A percentile compares a stretch with the other conserved stretches of the same genome.
Evolutionary conservation across 2,329 filamentous ascomycete species (phyloP).

Genomic region (Xylariaceae sp.): DNA sequence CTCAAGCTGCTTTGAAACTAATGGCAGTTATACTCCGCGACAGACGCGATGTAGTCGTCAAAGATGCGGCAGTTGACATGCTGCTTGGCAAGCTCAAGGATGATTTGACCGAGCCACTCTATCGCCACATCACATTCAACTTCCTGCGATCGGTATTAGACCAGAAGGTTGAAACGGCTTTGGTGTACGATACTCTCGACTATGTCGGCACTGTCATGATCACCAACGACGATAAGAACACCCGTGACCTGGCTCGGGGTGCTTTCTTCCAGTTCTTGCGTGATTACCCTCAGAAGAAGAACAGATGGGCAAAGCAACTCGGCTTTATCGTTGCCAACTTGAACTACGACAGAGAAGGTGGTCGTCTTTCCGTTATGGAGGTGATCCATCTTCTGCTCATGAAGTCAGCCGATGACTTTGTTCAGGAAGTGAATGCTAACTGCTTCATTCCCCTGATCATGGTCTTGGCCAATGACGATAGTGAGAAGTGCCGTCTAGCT

Average conservation of each 20-base stretch:
- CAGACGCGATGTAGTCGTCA: slow-evolving; percentile 67
- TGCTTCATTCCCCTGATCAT: slow-evolving; percentile 85
- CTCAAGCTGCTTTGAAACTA: slow-evolving; percentile 84
- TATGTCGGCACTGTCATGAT: slow-evolving; percentile 90
- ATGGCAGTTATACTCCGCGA: slow-evolving; percentile 81
- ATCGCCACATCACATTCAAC: slow-evolving; percentile 89
- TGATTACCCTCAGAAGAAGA: slow-evolving; percentile 89
- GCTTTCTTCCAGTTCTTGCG: slow-evolving; percentile 92
- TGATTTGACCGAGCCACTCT: slow-evolving; percentile 86
- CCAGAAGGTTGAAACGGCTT: slow-evolving; percentile 76
- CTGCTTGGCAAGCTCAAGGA: slow-evolving; percentile 76
- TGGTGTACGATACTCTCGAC: slow-evolving; percentile 88
- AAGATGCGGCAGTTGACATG: slow-evolving; percentile 76
- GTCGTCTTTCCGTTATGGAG: slow-evolving; percentile 89
- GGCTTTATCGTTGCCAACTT: slow-evolving; percentile 86
- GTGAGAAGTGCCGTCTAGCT: slow-evolving; percentile 75
- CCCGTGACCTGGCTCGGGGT: slow-evolving; percentile 79
- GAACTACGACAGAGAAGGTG: slow-evolving; percentile 82
- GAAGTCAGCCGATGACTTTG: slow-evolving; percentile 75
- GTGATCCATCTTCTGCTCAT: slow-evolving; percentile 78
- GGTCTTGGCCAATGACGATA: slow-evolving; percentile 82
- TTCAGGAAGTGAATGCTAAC: slow-evolving; percentile 73
- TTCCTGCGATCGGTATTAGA: slow-evolving; percentile 85
- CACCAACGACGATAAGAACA: slow-evolving; percentile 85
- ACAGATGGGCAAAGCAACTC: slow-evolving; percentile 82